Conservation (phyloP, 352 stramenopile species). For the Aphanomyces astaci region DNA sequence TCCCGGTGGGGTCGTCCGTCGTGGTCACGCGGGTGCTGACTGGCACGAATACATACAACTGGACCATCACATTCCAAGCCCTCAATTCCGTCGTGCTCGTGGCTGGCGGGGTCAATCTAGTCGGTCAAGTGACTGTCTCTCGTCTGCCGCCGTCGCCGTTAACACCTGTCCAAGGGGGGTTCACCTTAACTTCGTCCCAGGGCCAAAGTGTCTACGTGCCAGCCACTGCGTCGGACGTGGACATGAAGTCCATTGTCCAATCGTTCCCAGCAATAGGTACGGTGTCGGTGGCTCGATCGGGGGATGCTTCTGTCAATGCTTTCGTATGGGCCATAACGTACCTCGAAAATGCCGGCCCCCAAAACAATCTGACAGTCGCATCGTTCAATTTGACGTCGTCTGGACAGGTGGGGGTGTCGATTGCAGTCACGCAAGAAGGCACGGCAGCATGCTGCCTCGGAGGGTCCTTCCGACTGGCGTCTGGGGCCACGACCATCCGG, state of each 20-base stretch:
- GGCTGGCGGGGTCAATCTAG: not conserved
- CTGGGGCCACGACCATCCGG: slow-evolving; percentile 4
- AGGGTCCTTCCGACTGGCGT: slow-evolving; percentile 7
- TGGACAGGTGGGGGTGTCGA: not conserved
- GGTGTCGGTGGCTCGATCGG: slow-evolving; percentile 12
- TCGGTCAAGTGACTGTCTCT: not conserved
- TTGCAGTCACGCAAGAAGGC: slow-evolving; percentile 17
- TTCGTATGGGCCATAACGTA: slow-evolving; percentile 32
- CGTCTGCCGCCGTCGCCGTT: not conserved
- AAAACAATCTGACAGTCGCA: slow-evolving; percentile 26
- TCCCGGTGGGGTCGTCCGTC: slow-evolving; percentile 24
- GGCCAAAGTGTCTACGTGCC: not conserved
- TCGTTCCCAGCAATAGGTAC: slow-evolving; percentile 22
- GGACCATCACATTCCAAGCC: slow-evolving; percentile 23
- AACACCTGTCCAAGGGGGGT: slow-evolving; percentile 11
- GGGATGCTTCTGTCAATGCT: slow-evolving; percentile 2
- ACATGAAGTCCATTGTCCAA: not conserved
- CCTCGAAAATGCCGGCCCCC: slow-evolving; percentile 25
- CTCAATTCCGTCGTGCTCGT: slow-evolving; percentile 3
- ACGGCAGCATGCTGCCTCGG: slow-evolving; percentile 19
- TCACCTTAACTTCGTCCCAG: not conserved
- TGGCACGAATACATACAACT: slow-evolving; percentile 19
- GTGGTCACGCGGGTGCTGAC: slow-evolving; percentile 6
- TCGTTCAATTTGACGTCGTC: slow-evolving; percentile 20
- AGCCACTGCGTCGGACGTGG: not conserved